Base-by-base conservation (phyloP, 192 early-diverging fungal species). In the Dimargaris xerosporica region DNA sequence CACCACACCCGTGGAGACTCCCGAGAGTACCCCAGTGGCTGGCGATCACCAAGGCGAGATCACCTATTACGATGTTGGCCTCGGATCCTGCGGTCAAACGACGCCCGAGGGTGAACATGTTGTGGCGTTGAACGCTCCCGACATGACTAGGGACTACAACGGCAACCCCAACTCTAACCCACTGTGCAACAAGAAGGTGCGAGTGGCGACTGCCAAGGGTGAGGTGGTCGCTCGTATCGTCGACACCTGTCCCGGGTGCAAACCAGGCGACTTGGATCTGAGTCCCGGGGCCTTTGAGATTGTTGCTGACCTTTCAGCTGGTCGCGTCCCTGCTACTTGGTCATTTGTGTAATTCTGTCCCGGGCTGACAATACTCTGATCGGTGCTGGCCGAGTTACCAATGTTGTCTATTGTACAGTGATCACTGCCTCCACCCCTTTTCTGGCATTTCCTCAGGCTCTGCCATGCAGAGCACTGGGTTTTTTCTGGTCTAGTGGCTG, bases 161-260 rank as follows among this genome's bases (percentile, higher is more conserved):
- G 54, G 63, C 15, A 76, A 76, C 59, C 75, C 75, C 5, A 77
- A 74, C 48, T 65, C 51, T 4, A 77, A 77, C 29, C 64, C 67
- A 12, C 69, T 51, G 43, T 82, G 80, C 63, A 74, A 76, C 30
- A 68, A 62, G 29, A 66, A 67, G 56, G 73, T 68, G n/a, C 65
- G 30, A 16, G 72, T 80, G 7, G 68, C 62, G n/a, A 76, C 76
- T 41, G 73, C 73, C 5, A 75, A 72, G 44, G 78, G 71, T 16
- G 34, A 71, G 2, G 73, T 78, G 25, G 64, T 58, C 25, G 81
- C 75, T 44, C 79, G 63, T 42, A 73, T 80, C 21, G 71, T 78
- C 11, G 80, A 82, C 58, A 78, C 70, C 15, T 83, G 81, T 31
- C 68, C 68, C 6, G 64, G 51, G 12, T 82, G 80, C 42, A n/a